phyloP scores from a whole-genome alignment of 78 protist genomes.

The Anaeramoeba flamelloides region DNA sequence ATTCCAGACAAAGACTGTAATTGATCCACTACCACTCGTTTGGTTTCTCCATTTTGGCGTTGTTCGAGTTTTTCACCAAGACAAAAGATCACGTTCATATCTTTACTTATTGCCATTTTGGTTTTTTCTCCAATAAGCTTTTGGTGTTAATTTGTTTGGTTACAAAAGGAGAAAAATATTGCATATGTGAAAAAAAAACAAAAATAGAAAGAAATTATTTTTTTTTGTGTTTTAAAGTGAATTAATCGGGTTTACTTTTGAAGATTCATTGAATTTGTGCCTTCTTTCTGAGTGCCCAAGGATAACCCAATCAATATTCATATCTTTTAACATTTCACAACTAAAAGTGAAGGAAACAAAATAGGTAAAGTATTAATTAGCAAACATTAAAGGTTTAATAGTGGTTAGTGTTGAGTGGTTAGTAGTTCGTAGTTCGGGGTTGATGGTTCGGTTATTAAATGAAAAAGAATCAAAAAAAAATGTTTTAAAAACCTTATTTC shows the following conservation, averaged over 20 bases:
- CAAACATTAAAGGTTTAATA: no score
- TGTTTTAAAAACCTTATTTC: no score
- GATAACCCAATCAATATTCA: conserved; percentile 38
- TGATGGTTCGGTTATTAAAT: no score
- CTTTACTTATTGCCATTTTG: conserved; percentile 40
- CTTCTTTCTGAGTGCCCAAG: conserved; percentile 96
- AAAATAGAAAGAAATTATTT: no score
- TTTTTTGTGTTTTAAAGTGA: no score
- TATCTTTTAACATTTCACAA: conserved; percentile 17
- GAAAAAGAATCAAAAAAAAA: no score
- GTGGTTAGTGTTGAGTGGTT: no score
- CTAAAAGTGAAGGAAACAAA: neutral
- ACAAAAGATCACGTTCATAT: conserved; percentile 72
- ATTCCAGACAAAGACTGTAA: conserved; percentile 26
- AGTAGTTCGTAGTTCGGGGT: no score
- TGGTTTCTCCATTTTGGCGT: conserved; percentile 56
- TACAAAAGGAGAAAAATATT: neutral
- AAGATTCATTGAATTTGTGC: conserved; percentile 57
- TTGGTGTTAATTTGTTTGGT: no score
- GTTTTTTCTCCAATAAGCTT: conserved; percentile 49
- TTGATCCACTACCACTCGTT: conserved; percentile 40
- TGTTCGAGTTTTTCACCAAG: conserved; percentile 84
- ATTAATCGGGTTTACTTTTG: conserved; percentile 29
- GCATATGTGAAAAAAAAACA: neutral
- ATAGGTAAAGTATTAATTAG: no score